Percentiles rank a stretch among this genome's conserved stretches.
These are phyloP conservation scores for Calendula officinalis DNA, from an alignment of 129 eudicot genomes.

Conservation along the genomic window DNA sequence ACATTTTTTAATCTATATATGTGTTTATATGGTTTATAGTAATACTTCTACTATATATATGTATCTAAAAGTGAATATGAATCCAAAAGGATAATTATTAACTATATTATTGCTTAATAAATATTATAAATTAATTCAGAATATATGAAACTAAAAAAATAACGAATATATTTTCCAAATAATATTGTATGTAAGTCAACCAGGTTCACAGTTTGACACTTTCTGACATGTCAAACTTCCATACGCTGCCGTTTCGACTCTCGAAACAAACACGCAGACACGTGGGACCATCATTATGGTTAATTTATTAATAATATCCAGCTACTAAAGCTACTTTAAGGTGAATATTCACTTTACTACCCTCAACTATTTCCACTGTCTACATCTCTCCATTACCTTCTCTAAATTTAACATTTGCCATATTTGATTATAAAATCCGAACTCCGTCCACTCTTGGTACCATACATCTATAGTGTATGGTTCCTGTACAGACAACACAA, in stretches of 20 bases:
- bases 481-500: not conserved
- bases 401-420: not conserved
- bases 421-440: not conserved
- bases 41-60: too few species aligned
- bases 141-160: too few species aligned
- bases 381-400: slow-evolving; percentile 3
- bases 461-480: slow-evolving; percentile 5
- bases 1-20: too few species aligned
- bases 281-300: slow-evolving; percentile 38
- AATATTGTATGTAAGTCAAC: slow-evolving; percentile 19
- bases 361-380: not conserved
- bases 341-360: slow-evolving; percentile 19
- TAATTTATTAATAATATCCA: slow-evolving; percentile 25
- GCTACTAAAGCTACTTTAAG: slow-evolving; percentile 27
- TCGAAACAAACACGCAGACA: slow-evolving; percentile 32
- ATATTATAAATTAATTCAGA: too few species aligned
- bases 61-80: too few species aligned
- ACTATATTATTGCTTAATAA: too few species aligned
- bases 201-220: slow-evolving; percentile 23
- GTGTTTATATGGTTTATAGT: too few species aligned
- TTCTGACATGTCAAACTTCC: slow-evolving; percentile 35
- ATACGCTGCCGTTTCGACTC: slow-evolving; percentile 25
- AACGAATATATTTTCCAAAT: too few species aligned
- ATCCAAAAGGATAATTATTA: too few species aligned
- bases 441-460: not conserved